A percentile compares a stretch with the other conserved stretches of the same genome.
phyloP scores from a whole-genome alignment of 1,139 yeast species.

The Entelexis sorbosivorans region DNA sequence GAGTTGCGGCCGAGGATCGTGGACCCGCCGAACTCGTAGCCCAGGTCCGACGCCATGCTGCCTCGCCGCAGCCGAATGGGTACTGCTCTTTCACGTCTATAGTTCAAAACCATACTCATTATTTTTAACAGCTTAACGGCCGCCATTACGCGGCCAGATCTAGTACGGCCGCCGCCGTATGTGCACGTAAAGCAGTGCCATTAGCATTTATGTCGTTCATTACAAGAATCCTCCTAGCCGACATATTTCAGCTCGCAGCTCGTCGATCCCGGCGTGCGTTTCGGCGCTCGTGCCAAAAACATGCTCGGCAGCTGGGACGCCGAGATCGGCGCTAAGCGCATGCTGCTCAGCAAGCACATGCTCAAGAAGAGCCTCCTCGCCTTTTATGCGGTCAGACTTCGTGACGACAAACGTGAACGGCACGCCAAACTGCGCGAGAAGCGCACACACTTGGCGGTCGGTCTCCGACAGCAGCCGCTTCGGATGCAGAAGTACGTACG shows the following conservation, averaged over 20 bases:
- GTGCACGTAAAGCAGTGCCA: too few species aligned
- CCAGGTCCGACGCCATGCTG: too few species aligned
- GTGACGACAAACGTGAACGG: conserved; percentile 69
- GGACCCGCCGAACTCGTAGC: too few species aligned
- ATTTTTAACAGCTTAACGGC: too few species aligned
- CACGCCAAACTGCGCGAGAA: conserved; percentile 44
- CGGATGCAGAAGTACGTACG: conserved; percentile 52
- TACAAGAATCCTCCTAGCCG: conserved; percentile 8
- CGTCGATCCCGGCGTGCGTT: conserved; percentile 24
- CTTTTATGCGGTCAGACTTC: conserved; percentile 42
- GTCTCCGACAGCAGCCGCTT: conserved; percentile 44
- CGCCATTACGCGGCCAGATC: too few species aligned
- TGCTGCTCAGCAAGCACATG: not conserved
- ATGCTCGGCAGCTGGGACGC: conserved; percentile 18
- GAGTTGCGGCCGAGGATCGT: not conserved
- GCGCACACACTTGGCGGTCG: conserved; percentile 45
- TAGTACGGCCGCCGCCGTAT: too few species aligned
- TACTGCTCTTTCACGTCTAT: too few species aligned
- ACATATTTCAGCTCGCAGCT: conserved; percentile 25
- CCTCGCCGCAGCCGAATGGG: too few species aligned
- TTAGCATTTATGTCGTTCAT: too few species aligned
- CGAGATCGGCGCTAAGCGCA: conserved; percentile 5
- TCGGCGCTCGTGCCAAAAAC: conserved; percentile 24
- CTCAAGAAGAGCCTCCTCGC: not conserved
- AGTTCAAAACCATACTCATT: too few species aligned